Conservation (phyloP, 2,329 filamentous ascomycete species). For the Fusarium aywerte region DNA sequence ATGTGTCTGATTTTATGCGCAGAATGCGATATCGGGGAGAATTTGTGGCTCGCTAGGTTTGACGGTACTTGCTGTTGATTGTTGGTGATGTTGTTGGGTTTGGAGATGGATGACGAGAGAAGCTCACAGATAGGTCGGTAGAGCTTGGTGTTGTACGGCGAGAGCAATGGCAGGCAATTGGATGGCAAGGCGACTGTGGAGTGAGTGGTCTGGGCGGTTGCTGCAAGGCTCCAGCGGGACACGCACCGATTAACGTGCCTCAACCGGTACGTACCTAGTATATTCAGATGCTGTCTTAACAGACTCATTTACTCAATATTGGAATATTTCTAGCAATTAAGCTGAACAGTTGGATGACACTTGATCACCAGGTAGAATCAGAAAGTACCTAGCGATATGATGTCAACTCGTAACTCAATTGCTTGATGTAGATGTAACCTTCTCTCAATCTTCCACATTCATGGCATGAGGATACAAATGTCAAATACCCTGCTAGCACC, state of each 20-base stretch:
- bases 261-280: neutral
- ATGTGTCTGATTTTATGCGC: conserved; percentile 38
- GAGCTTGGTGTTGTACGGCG: conserved; percentile 38
- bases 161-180: conserved; percentile 26
- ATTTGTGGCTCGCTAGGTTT: neutral
- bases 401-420: neutral
- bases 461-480: no score
- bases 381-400: neutral
- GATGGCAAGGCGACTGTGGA: conserved; percentile 41
- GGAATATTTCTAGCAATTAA: neutral
- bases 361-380: neutral
- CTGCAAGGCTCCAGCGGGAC: conserved; percentile 49
- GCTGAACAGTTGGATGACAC: neutral
- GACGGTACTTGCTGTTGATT: conserved; percentile 4
- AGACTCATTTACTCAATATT: neutral
- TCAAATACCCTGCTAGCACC: no score
- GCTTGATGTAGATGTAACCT: neutral
- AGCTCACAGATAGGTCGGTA: conserved; percentile 37
- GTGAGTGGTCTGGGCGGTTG: conserved; percentile 19
- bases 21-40: neutral
- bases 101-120: conserved; percentile 44
- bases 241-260: conserved; percentile 41
- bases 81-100: conserved; percentile 22
- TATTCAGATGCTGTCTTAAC: neutral
- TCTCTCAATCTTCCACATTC: no score